Evolutionary conservation across 2,329 filamentous ascomycete genomes (phyloP).

Genomic region (Celoporthe dispersa): DNA sequence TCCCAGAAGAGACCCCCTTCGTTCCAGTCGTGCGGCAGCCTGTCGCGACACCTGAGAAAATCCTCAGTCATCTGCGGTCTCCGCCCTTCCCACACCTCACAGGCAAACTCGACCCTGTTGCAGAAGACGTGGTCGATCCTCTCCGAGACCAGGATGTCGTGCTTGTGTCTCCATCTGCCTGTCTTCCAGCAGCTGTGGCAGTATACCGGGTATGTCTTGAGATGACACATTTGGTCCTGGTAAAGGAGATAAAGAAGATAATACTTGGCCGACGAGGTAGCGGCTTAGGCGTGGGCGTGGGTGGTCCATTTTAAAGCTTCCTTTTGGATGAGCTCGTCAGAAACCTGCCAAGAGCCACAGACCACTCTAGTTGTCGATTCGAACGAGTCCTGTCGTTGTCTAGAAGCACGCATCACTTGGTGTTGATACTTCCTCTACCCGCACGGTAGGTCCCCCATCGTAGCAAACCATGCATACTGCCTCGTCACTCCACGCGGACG

Average conservation of each 20-base stretch:
- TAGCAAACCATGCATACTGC: neutral
- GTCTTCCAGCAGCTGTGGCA: slow-evolving; percentile 1
- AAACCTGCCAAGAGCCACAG: neutral
- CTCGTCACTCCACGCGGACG: neutral
- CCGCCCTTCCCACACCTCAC: neutral
- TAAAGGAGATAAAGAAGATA: neutral
- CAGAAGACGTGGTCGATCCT: slow-evolving; percentile 5
- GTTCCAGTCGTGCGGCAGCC: neutral
- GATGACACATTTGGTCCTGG: neutral
- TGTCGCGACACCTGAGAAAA: neutral
- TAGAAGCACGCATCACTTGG: neutral
- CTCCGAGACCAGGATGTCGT: slow-evolving; percentile 1
- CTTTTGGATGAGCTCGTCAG: neutral
- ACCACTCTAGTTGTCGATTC: neutral
- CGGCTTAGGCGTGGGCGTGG: too few species aligned
- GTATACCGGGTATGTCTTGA: slow-evolving; percentile 11
- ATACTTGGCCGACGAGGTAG: too few species aligned
- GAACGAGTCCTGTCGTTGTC: neutral
- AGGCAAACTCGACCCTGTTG: slow-evolving; percentile 2
- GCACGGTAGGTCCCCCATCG: neutral
- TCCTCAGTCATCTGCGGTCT: neutral
- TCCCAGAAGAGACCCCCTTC: neutral
- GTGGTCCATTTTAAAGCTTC: neutral
- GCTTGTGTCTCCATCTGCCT: neutral
- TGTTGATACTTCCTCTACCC: neutral